phyloP scores from a whole-genome alignment of 306 rosid species.

The Quercus ilex region DNA sequence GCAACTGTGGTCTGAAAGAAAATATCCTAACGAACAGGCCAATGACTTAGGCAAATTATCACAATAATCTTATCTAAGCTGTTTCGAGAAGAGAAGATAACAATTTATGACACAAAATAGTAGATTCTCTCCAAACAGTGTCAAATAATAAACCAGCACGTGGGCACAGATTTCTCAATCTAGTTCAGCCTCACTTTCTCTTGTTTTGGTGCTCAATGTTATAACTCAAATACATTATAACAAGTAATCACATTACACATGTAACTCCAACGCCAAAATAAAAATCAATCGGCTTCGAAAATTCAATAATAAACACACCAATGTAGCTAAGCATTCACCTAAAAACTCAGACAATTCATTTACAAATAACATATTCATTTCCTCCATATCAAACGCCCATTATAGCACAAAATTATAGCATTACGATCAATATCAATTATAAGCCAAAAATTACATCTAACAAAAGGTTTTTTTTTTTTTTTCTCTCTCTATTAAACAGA shows the following conservation, averaged over 20 bases:
- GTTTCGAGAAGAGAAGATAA: background rate
- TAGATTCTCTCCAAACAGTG: background rate
- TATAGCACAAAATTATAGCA: background rate
- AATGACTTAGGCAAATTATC: no score
- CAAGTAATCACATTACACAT: background rate
- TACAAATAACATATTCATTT: conserved; percentile 30
- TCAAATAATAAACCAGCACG: background rate
- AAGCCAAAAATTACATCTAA: background rate
- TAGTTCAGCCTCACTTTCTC: background rate
- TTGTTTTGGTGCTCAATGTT: background rate
- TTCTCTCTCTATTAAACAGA: conserved; percentile 1
- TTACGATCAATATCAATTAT: background rate
- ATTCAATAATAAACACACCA: background rate
- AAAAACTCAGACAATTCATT: background rate
- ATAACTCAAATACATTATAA: background rate
- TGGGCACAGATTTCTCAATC: background rate
- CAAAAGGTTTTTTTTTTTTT: background rate
- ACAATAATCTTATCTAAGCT: background rate
- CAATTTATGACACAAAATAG: background rate
- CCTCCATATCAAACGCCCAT: conserved; percentile 23
- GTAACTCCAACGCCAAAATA: no score
- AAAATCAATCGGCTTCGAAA: no score
- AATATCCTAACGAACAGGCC: no score
- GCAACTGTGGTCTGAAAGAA: no score
- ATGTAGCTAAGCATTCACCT: background rate